A percentile compares a stretch with the other conserved stretches of the same genome.
Evolutionary conservation across 164 flowering plant genomes (phyloP).

Genomic region (Nymphaea colorata): DNA sequence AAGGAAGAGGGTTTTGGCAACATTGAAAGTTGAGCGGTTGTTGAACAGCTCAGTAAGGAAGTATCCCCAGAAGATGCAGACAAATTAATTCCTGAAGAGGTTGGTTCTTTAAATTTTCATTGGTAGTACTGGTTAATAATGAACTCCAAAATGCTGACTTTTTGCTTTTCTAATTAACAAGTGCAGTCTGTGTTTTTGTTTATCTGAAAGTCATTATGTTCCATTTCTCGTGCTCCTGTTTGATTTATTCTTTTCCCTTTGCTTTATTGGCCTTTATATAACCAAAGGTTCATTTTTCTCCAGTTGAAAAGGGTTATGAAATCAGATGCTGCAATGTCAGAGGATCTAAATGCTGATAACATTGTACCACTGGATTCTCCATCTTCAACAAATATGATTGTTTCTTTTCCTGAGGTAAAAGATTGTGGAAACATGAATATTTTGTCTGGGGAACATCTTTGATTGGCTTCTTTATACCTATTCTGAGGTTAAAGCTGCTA

Average conservation of each 20-base stretch:
- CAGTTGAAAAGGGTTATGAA: constrained; percentile 82
- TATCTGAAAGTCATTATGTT: too few species aligned
- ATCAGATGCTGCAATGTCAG: constrained; percentile 92
- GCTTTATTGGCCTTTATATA: too few species aligned
- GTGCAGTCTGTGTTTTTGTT: too few species aligned
- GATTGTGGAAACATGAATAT: too few species aligned
- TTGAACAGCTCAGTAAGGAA: constrained; percentile 62
- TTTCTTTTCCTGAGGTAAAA: too few species aligned
- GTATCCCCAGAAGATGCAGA: constrained; percentile 64
- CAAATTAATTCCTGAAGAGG: constrained; percentile 76
- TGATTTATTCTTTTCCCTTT: too few species aligned
- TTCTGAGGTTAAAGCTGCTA: constrained; percentile 92
- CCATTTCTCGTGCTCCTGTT: too few species aligned
- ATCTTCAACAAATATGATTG: constrained; percentile 48
- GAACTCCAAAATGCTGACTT: too few species aligned
- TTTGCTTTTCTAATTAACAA: too few species aligned
- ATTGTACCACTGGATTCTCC: constrained; percentile 84
- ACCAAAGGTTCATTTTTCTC: not conserved
- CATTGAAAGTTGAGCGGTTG: constrained; percentile 66
- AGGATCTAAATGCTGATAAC: constrained; percentile 81
- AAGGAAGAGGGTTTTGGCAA: constrained; percentile 78
- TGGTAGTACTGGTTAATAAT: not conserved
- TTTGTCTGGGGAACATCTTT: too few species aligned
- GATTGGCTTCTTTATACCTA: too few species aligned
- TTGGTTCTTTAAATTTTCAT: constrained; percentile 12